Evolutionary conservation across 768 basidiomycete species (phyloP), one percentile per base, ranked within the genome.

Genomic region (Leccinum ochraceum): DNA sequence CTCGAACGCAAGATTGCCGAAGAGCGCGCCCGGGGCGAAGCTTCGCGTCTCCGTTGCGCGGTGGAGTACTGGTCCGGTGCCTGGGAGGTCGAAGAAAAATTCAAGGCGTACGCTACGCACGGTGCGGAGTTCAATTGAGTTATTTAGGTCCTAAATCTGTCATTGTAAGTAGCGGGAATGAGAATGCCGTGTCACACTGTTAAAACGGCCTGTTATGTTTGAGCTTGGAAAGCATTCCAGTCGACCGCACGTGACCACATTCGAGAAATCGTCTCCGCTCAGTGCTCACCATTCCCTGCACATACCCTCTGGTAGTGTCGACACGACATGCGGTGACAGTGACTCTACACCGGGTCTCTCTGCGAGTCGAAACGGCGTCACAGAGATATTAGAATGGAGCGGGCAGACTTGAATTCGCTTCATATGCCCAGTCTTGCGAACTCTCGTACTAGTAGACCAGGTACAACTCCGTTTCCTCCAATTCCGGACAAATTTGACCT

Each of bases 51-150:
- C 61, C 83, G 84, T 60, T 88, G 88, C 66, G 73, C 86, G 57
- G 83, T 95, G 60, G 79, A 85, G 66, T 89, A 92, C 71, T 98
- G 96, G 96, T 84, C 84, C 7, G 94, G 93, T 39, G 95, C 95
- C 49, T 98, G 96, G 96, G 94, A 98, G 72, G 87, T 95, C 51
- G 96, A 98, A 73, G 93, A 96, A 74, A 81, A 84, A 49, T 90
- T 94, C 68, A 71, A 69, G 44, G 42, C 39, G 57, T 64, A 65
- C 5, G 62, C 59, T 2, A 11, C n/a, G 10, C 44, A 3, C 20
- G 44, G 44, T 46, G 20, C n/a, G 10, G 44, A 20, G 20, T 5
- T 46, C n/a, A 46, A 46, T 20, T 46, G 20, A 46, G 10, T 46
- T 6, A 20, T 20, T 20, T 46, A 46, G 10, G n/a, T 20, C n/a